A percentile compares a stretch with the other conserved stretches of the same genome.
Evolutionary conservation across 2,329 filamentous ascomycete genomes (phyloP).

Genomic region (Lizonia empirigonia): DNA sequence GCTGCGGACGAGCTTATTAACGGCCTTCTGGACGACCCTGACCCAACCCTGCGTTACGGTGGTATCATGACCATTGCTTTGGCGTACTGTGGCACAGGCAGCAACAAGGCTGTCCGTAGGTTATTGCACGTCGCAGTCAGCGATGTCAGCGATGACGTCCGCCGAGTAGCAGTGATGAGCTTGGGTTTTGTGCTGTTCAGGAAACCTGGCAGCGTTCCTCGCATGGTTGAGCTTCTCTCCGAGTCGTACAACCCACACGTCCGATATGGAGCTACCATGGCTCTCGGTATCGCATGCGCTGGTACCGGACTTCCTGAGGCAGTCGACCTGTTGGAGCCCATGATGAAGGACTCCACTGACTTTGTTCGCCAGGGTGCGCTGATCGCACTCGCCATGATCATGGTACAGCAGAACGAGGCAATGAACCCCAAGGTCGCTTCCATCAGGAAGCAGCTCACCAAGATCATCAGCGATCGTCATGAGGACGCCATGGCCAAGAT

Average conservation of each 20-base stretch:
- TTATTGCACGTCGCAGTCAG: slow-evolving; percentile 95
- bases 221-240: slow-evolving; percentile 97
- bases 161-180: slow-evolving; percentile 94
- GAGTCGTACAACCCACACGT: slow-evolving; percentile 99
- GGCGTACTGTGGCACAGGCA: slow-evolving; percentile 95
- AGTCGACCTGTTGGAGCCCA: slow-evolving; percentile 94
- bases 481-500: slow-evolving; percentile 99
- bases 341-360: slow-evolving; percentile 99
- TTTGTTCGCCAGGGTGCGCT: slow-evolving; percentile 96
- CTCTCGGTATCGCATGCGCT: slow-evolving; percentile 95
- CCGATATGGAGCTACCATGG: slow-evolving; percentile 97
- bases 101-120: slow-evolving; percentile 98
- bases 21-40: slow-evolving; percentile 88
- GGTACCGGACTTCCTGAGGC: slow-evolving; percentile 95
- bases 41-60: slow-evolving; percentile 91
- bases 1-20: slow-evolving; percentile 94
- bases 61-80: slow-evolving; percentile 99
- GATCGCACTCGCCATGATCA: slow-evolving; percentile 94
- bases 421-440: slow-evolving; percentile 96
- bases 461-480: slow-evolving; percentile 91
- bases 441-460: slow-evolving; percentile 91
- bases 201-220: slow-evolving; percentile 93
- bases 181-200: slow-evolving; percentile 98
- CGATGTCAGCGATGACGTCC: slow-evolving; percentile 97
- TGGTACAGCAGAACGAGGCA: slow-evolving; percentile 98